These are phyloP conservation scores for Neospermospora avenae DNA, from an alignment of 2,329 filamentous ascomycete species.

Conservation along the genomic window DNA sequence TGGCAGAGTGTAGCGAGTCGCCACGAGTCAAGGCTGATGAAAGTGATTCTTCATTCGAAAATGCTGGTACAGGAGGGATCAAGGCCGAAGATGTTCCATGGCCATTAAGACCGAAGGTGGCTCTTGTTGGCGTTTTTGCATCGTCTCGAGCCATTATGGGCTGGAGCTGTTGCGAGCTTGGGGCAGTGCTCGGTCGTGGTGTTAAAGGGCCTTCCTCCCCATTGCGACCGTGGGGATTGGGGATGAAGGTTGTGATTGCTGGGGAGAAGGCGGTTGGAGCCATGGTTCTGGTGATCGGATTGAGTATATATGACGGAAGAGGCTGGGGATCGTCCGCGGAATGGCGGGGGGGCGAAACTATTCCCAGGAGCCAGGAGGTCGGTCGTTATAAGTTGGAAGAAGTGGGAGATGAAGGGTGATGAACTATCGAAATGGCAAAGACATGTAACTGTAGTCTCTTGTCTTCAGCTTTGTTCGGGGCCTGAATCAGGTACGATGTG, in stretches of 20 bases:
- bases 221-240: slow-evolving; percentile 35
- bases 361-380: slow-evolving; percentile 17
- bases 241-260: slow-evolving; percentile 54
- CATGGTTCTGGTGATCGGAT: slow-evolving; percentile 40
- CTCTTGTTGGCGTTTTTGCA: slow-evolving; percentile 62
- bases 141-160: slow-evolving; percentile 40
- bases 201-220: slow-evolving; percentile 56
- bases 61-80: slow-evolving; percentile 43
- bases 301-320: slow-evolving; percentile 25
- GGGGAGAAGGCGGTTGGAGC: slow-evolving; percentile 57
- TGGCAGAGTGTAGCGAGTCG: slow-evolving; percentile 58
- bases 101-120: slow-evolving; percentile 47
- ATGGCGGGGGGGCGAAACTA: slow-evolving; percentile 14
- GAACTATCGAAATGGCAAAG: not conserved
- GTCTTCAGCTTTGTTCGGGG: slow-evolving; percentile 10
- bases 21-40: slow-evolving; percentile 46
- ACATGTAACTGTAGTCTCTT: not conserved
- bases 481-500: slow-evolving; percentile 17
- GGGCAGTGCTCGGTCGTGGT: slow-evolving; percentile 41
- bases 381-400: slow-evolving; percentile 15
- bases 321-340: slow-evolving; percentile 24
- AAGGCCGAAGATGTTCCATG: slow-evolving; percentile 54
- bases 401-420: slow-evolving; percentile 21
- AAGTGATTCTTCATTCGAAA: slow-evolving; percentile 43
- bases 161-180: slow-evolving; percentile 41